phyloP scores from a whole-genome alignment of 352 stramenopile genomes.

The Phytophthora hibernalis region DNA sequence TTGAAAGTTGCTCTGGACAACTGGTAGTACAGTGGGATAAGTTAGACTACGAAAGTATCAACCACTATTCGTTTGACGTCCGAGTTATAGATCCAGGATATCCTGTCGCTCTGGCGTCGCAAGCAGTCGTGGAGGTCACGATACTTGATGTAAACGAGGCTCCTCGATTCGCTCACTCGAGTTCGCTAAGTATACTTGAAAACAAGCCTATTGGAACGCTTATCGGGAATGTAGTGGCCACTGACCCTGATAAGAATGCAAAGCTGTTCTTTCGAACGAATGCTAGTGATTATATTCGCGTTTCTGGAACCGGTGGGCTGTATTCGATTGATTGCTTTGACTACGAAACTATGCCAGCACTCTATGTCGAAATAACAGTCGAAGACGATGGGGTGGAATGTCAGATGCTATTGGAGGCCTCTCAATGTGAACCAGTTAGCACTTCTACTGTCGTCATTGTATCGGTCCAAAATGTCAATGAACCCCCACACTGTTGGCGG shows the following conservation, averaged over 20 bases:
- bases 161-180: slow-evolving; percentile 40
- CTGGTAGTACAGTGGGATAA: slow-evolving; percentile 52
- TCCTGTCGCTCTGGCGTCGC: slow-evolving; percentile 37
- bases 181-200: slow-evolving; percentile 44
- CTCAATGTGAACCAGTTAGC: slow-evolving; percentile 18
- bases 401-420: slow-evolving; percentile 15
- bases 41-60: slow-evolving; percentile 58
- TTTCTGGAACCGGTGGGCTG: slow-evolving; percentile 28
- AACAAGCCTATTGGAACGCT: slow-evolving; percentile 37
- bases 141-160: slow-evolving; percentile 64
- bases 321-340: slow-evolving; percentile 42
- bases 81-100: slow-evolving; percentile 54
- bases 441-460: slow-evolving; percentile 11
- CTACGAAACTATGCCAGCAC: slow-evolving; percentile 38
- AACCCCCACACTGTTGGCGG: slow-evolving; percentile 43
- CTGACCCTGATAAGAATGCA: slow-evolving; percentile 47
- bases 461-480: slow-evolving; percentile 54
- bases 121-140: slow-evolving; percentile 38
- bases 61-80: slow-evolving; percentile 50
- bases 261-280: slow-evolving; percentile 46
- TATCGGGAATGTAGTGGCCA: slow-evolving; percentile 48
- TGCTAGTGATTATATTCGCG: slow-evolving; percentile 31
- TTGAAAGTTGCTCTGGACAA: slow-evolving; percentile 64
- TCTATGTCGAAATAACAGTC: slow-evolving; percentile 45
- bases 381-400: slow-evolving; percentile 49